Conservation (phyloP, 2,329 filamentous ascomycete species). For the Colletotrichum sp. region DNA sequence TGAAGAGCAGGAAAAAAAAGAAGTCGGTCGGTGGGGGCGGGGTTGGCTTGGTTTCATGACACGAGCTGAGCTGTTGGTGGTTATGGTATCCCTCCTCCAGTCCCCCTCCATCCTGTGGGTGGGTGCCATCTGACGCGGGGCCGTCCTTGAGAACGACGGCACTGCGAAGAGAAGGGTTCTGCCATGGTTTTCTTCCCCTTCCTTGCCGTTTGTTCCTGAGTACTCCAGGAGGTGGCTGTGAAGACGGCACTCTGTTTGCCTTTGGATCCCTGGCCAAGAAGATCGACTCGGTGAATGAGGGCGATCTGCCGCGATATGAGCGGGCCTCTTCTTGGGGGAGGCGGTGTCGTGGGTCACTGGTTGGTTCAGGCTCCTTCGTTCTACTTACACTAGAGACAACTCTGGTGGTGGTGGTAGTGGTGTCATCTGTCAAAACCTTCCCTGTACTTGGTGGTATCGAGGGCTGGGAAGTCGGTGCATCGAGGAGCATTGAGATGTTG, state of each 20-base stretch:
- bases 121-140: not conserved
- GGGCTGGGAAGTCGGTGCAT: not conserved
- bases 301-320: slow-evolving; percentile 9
- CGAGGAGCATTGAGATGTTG: not conserved
- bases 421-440: not conserved
- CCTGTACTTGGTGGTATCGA: not conserved
- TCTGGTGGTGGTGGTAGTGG: not conserved
- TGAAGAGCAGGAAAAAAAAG: not conserved
- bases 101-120: not conserved
- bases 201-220: not conserved
- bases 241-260: not conserved
- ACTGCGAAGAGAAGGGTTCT: not conserved
- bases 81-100: not conserved
- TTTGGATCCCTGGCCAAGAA: not conserved
- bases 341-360: not conserved
- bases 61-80: not conserved
- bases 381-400: not conserved
- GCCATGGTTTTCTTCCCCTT: not conserved
- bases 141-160: not conserved
- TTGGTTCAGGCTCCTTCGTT: not conserved
- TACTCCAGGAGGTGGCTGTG: slow-evolving; percentile 13
- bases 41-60: slow-evolving; percentile 6
- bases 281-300: not conserved
- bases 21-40: slow-evolving; percentile 1
- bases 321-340: not conserved